These are phyloP conservation scores for Carnegiea gigantea DNA, from an alignment of 179 eudicot species.

Conservation along the genomic window DNA sequence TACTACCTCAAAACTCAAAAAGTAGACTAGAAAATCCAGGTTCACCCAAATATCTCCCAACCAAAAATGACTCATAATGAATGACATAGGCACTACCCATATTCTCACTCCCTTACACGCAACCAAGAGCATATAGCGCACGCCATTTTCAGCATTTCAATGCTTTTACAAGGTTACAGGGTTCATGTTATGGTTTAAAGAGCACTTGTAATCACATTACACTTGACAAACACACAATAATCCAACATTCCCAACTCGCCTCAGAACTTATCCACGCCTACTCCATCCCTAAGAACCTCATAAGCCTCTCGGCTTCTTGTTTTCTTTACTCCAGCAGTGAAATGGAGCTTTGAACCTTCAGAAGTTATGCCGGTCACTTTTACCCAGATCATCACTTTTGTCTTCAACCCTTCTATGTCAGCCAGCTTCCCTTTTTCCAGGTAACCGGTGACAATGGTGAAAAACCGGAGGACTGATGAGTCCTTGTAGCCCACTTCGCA, in stretches of 20 bases:
- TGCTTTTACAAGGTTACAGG: background rate
- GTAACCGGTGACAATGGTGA: slow-evolving; percentile 72
- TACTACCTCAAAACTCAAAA: too few species aligned
- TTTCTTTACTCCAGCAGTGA: slow-evolving; percentile 86
- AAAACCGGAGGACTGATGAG: slow-evolving; percentile 83
- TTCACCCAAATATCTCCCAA: too few species aligned
- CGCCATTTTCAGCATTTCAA: background rate
- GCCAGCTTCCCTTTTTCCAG: slow-evolving; percentile 82
- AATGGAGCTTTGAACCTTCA: slow-evolving; percentile 68
- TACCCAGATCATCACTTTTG: slow-evolving; percentile 85
- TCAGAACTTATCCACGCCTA: slow-evolving; percentile 71
- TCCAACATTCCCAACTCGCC: background rate
- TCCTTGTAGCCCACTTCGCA: slow-evolving; percentile 95
- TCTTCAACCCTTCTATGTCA: slow-evolving; percentile 88
- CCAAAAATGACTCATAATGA: too few species aligned
- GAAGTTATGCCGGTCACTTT: slow-evolving; percentile 71
- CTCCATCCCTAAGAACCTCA: slow-evolving; percentile 78
- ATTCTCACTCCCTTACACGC: background rate
- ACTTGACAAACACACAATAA: background rate
- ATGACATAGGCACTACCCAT: too few species aligned
- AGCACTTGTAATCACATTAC: slow-evolving; percentile 7
- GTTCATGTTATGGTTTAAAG: background rate
- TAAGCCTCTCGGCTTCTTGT: slow-evolving; percentile 73
- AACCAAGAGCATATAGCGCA: background rate
- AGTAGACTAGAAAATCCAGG: too few species aligned